These are phyloP conservation scores for Atalantia buxifolia DNA, from an alignment of 345 rosid genomes.

Conservation along the genomic window DNA sequence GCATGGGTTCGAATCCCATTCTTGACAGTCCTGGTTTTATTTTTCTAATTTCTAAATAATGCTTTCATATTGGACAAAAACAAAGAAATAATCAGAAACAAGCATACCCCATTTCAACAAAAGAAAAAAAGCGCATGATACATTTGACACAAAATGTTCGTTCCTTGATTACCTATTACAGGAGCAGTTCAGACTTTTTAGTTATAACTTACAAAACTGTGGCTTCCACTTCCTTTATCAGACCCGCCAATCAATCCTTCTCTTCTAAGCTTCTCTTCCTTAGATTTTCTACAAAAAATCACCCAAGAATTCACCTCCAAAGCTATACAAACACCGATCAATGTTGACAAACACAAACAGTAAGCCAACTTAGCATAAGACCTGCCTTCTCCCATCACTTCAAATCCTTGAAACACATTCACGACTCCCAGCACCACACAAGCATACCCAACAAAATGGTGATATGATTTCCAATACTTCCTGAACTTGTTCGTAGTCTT, in stretches of 20 bases:
- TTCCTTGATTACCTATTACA: too few species aligned
- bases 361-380: conserved; percentile 70
- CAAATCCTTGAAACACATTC: conserved; percentile 93
- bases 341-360: conserved; percentile 68
- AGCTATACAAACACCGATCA: conserved; percentile 75
- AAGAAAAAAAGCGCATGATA: background rate
- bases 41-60: background rate
- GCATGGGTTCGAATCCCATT: conserved; percentile 97
- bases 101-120: background rate
- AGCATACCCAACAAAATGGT: conserved; percentile 89
- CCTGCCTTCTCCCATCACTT: conserved; percentile 72
- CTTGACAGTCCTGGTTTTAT: conserved; percentile 45
- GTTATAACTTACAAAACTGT: background rate
- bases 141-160: background rate
- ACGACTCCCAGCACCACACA: conserved; percentile 93
- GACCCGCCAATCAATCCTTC: conserved; percentile 59
- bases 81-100: background rate
- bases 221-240: conserved; percentile 40
- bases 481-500: conserved; percentile 81
- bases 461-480: conserved; percentile 95
- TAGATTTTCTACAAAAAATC: conserved; percentile 82
- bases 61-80: background rate
- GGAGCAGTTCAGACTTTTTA: background rate
- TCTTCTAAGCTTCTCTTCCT: conserved; percentile 87
- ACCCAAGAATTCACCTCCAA: conserved; percentile 97